Evolutionary conservation across 805 yeast species (phyloP).

Genomic region (Suhomyces tanzawaensis): DNA sequence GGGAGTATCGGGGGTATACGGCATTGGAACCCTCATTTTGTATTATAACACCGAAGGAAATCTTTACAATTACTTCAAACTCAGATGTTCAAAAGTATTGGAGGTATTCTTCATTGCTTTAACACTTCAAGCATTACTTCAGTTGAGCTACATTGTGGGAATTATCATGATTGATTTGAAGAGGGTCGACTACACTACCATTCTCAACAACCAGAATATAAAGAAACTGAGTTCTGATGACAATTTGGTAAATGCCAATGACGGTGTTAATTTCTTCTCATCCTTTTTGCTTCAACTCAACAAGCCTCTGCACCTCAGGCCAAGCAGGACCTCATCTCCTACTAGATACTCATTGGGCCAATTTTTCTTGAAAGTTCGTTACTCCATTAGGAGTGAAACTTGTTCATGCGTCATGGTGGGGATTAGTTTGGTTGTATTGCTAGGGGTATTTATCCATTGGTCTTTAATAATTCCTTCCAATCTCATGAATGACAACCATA

Average conservation of each 20-base stretch:
- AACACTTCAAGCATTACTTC: constrained; percentile 58
- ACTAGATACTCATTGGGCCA: constrained; percentile 32
- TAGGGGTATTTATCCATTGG: constrained; percentile 21
- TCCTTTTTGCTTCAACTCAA: constrained; percentile 19
- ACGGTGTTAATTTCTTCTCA: constrained; percentile 29
- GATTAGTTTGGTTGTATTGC: constrained; percentile 13
- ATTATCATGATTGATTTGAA: constrained; percentile 66
- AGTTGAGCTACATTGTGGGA: constrained; percentile 61
- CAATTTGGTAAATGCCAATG: constrained; percentile 13
- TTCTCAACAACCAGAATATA: constrained; percentile 18
- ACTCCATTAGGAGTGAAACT: constrained; percentile 35
- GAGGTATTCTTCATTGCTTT: constrained; percentile 40
- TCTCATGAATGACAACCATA: constrained; percentile 10
- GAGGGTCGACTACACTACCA: constrained; percentile 58
- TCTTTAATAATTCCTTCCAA: constrained; percentile 18
- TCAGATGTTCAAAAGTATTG: constrained; percentile 20
- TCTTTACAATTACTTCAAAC: constrained; percentile 9
- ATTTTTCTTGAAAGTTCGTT: constrained; percentile 28
- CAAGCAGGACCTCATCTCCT: constrained; percentile 13
- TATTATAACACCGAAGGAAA: constrained; percentile 14
- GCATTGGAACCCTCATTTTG: constrained; percentile 7
- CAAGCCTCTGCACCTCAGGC: constrained; percentile 12
- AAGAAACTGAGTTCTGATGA: not conserved
- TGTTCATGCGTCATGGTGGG: constrained; percentile 21
- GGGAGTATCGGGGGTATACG: constrained; percentile 12